Evolutionary conservation across 306 rosid genomes (phyloP).

Genomic region (Aeschynomene evenia): DNA sequence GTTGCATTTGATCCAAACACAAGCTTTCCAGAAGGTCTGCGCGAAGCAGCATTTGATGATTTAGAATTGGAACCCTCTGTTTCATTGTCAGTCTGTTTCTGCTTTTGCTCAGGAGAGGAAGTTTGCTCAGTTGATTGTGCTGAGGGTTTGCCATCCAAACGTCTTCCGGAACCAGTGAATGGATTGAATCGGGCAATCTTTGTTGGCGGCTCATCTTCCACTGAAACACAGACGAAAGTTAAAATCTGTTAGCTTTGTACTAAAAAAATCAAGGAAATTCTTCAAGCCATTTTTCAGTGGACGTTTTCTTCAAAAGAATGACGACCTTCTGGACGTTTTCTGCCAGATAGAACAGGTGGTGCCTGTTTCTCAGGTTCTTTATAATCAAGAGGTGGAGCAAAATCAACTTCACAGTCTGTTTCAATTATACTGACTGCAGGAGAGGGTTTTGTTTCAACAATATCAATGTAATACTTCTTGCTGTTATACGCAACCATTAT

Average conservation of each 20-base stretch:
- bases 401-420: conserved; percentile 58
- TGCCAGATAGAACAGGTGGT: conserved; percentile 23
- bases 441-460: conserved; percentile 59
- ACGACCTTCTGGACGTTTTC: conserved; percentile 36
- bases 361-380: conserved; percentile 44
- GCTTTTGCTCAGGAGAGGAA: conserved; percentile 31
- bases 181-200: conserved; percentile 41
- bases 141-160: conserved; percentile 48
- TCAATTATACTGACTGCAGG: conserved; percentile 51
- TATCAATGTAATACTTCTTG: conserved; percentile 50
- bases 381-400: conserved; percentile 52
- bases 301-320: neutral
- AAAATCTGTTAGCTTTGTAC: neutral
- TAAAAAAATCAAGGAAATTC: neutral
- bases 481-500: conserved; percentile 55
- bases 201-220: conserved; percentile 41
- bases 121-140: conserved; percentile 33
- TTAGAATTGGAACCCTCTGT: conserved; percentile 29
- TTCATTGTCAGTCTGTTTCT: conserved; percentile 35
- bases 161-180: conserved; percentile 51
- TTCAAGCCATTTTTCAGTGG: neutral
- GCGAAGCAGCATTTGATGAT: conserved; percentile 24
- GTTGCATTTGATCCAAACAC: conserved; percentile 48
- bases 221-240: conserved; percentile 29
- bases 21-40: conserved; percentile 46